phyloP scores from a whole-genome alignment of 2,329 filamentous ascomycete species.

The Microthyrium microscopicum region DNA sequence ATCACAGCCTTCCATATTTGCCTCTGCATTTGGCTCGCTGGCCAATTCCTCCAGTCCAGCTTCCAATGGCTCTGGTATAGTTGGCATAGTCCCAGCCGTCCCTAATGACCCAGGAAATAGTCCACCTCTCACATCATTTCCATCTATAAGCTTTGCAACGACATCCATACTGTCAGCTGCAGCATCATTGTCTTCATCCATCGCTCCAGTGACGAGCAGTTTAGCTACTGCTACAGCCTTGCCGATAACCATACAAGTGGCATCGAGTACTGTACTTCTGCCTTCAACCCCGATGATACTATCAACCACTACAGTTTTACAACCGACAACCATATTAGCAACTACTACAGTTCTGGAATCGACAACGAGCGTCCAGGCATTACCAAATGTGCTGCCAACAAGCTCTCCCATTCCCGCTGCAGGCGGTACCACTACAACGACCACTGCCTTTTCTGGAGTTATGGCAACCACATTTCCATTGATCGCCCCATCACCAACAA shows the following conservation, averaged over 20 bases:
- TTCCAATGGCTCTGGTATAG: no score
- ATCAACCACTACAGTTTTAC: not conserved
- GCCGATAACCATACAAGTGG: no score
- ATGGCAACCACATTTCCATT: not conserved
- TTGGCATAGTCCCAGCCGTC: slow-evolving; percentile 7
- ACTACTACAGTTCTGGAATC: not conserved
- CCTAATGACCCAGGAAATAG: slow-evolving; percentile 3
- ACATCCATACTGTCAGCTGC: not conserved
- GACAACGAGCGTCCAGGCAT: not conserved
- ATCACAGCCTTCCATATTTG: no score
- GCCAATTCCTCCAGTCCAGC: no score
- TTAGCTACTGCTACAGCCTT: not conserved
- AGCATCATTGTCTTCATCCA: not conserved
- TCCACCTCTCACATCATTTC: slow-evolving; percentile 4
- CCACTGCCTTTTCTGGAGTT: not conserved
- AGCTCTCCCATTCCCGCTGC: not conserved
- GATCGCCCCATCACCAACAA: not conserved
- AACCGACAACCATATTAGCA: not conserved
- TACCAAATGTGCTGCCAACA: not conserved
- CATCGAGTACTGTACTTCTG: slow-evolving; percentile 3
- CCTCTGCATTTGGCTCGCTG: no score
- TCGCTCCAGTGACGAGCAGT: not conserved
- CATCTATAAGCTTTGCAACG: slow-evolving; percentile 3
- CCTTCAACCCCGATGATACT: not conserved
- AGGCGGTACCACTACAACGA: not conserved